Conservation (phyloP, 2,329 filamentous ascomycete species). For the Exophiala alcalophila region DNA sequence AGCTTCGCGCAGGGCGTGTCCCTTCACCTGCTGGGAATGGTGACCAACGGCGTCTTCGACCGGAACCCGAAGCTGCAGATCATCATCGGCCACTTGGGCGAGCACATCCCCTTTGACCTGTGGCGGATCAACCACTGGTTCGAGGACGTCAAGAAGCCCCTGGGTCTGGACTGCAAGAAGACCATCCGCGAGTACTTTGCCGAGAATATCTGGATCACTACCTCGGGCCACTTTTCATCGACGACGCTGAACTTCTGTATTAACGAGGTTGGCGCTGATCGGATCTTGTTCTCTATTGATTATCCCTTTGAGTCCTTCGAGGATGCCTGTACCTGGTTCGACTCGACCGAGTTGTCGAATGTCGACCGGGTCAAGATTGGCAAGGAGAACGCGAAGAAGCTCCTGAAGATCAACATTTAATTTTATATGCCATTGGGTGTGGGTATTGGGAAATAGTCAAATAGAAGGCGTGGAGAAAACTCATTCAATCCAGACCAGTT, state of each 20-base stretch:
- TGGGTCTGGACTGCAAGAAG: slow-evolving; percentile 38
- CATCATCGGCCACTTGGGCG: slow-evolving; percentile 33
- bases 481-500: too few species aligned
- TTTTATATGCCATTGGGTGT: too few species aligned
- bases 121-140: slow-evolving; percentile 35
- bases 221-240: slow-evolving; percentile 42
- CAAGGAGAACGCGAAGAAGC: slow-evolving; percentile 50
- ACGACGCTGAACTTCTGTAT: slow-evolving; percentile 39
- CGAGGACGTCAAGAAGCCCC: slow-evolving; percentile 33
- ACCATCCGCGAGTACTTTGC: slow-evolving; percentile 46
- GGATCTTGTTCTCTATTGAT: slow-evolving; percentile 44
- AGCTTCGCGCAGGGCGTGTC: slow-evolving; percentile 32
- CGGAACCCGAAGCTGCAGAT: slow-evolving; percentile 31
- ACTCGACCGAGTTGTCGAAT: slow-evolving; percentile 38
- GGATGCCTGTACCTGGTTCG: slow-evolving; percentile 32
- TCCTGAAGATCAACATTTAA: too few species aligned
- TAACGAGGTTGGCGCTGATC: slow-evolving; percentile 40
- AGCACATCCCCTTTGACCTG: slow-evolving; percentile 45
- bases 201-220: slow-evolving; percentile 44
- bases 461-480: too few species aligned
- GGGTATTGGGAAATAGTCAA: too few species aligned
- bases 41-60: slow-evolving; percentile 33
- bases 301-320: slow-evolving; percentile 32
- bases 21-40: slow-evolving; percentile 32
- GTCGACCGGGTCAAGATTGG: slow-evolving; percentile 51